Evolutionary conservation across 2,329 filamentous ascomycete genomes (phyloP).

Genomic region (Exserohilum turcica): DNA sequence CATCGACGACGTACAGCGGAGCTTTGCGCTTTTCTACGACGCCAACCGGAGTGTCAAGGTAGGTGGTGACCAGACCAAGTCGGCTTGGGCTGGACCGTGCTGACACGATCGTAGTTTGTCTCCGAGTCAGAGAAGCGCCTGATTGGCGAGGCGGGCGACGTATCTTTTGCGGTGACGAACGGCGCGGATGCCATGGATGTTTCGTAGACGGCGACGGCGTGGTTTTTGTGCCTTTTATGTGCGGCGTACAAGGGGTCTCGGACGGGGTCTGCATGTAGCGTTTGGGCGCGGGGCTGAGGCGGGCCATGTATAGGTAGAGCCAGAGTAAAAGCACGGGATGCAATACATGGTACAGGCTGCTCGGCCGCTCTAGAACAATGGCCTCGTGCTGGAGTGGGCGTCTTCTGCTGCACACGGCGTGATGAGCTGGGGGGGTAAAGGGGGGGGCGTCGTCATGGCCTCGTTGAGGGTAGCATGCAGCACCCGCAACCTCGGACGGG

Average conservation of each 20-base stretch:
- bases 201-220: conserved; percentile 52
- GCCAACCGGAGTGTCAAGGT: conserved; percentile 78
- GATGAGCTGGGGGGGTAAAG: no score
- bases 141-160: conserved; percentile 83
- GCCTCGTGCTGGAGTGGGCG: no score
- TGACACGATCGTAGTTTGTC: conserved; percentile 66
- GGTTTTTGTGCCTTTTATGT: conserved; percentile 4
- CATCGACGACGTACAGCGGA: conserved; percentile 88
- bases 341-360: conserved; percentile 5
- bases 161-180: conserved; percentile 66
- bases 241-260: conserved; percentile 31
- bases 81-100: conserved; percentile 2
- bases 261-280: conserved; percentile 28
- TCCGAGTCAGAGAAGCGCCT: conserved; percentile 87
- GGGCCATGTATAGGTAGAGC: conserved; percentile 3
- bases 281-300: conserved; percentile 18
- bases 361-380: not conserved
- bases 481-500: no score
- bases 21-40: conserved; percentile 94
- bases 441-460: no score
- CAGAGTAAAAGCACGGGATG: conserved; percentile 10
- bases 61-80: conserved; percentile 10
- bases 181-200: conserved; percentile 72
- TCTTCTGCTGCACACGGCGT: no score
- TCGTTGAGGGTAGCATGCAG: no score